Base-by-base conservation (phyloP, 2,329 filamentous ascomycete genomes). In the Pezicula radicicola region DNA sequence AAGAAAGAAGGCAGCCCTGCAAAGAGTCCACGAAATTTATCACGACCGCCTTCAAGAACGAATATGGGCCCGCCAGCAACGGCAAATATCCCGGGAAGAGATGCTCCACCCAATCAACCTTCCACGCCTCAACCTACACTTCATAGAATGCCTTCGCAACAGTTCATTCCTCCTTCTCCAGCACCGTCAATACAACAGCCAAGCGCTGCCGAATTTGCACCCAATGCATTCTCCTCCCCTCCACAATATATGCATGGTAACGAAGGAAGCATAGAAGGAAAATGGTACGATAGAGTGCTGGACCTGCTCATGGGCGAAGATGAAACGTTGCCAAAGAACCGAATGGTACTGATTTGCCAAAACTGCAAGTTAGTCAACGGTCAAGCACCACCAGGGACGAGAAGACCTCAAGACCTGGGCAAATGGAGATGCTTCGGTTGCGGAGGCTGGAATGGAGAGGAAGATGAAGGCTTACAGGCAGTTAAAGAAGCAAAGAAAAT, bases 221-320 rank as follows among this genome's bases (percentile, higher is more conserved):
- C 88, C 0, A 91, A 91, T 57, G 88, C 88, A 1, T 87, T 83
- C 58, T 65, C 66, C 21, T 59, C 66, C 42, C 55, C 66, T 40
- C 63, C 66, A 42, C 60, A 66, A 55, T 68, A 66, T 58, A 59
- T 59, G 5, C 57, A 61, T 33, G 46, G 51, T 27, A 45, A 44
- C 25, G 60, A 63, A n/a, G 30, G 54, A 4, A 52, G 46, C 37
- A 15, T 47, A 10, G 60, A 54, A 39, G 74, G 84, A 15, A 85
- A 88, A 65, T 99, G 94, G 94, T 99, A 97, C 70, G 94, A 99
- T 68, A 84, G 93, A 51, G 85, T 99, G 49, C 77, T 99, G 52
- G 94, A 99, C 64, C 83, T 96, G 0, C 82, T 99, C 25, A 80
- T 99, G 0, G 94, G 94, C 46, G 94, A 99, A 66, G 94, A 99